phyloP scores from a whole-genome alignment of 208 protist species.

The Tritrichomonas foetus region DNA sequence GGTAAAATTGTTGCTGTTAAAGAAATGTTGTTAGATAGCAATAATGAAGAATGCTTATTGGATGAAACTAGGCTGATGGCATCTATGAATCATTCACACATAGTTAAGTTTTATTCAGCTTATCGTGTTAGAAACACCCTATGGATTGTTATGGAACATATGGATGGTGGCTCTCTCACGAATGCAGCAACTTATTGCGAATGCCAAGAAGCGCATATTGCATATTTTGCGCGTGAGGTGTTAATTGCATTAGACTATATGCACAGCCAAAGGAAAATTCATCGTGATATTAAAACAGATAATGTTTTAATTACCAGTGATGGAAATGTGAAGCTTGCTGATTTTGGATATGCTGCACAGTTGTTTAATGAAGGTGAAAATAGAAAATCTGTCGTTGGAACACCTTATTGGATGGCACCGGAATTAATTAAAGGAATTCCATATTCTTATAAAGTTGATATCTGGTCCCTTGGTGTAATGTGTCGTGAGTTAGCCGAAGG shows the following conservation, averaged over 20 bases:
- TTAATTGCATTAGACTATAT: constrained; percentile 41
- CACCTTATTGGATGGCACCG: constrained; percentile 64
- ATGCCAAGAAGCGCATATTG: constrained; percentile 21
- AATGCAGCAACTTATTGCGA: constrained; percentile 19
- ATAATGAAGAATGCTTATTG: background rate
- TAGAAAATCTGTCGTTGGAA: constrained; percentile 48
- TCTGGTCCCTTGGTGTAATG: constrained; percentile 63
- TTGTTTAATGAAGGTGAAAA: background rate
- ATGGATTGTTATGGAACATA: constrained; percentile 24
- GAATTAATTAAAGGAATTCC: constrained; percentile 53
- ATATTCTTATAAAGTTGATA: constrained; percentile 55
- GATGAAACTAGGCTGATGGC: background rate
- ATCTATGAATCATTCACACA: background rate
- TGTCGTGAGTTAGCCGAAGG: constrained; percentile 59
- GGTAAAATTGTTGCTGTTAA: background rate
- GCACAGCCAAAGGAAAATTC: constrained; percentile 43
- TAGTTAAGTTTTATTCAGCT: constrained; percentile 25
- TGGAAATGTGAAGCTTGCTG: constrained; percentile 45
- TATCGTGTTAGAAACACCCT: background rate
- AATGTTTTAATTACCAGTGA: constrained; percentile 47
- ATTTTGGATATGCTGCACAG: constrained; percentile 45
- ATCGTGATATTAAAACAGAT: too few relatives aligned
- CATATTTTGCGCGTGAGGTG: constrained; percentile 17
- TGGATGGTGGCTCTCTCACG: constrained; percentile 1
- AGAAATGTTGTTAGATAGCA: background rate